These are phyloP conservation scores for Mentha longifolia DNA, from an alignment of 257 asterid species.

Conservation along the genomic window DNA sequence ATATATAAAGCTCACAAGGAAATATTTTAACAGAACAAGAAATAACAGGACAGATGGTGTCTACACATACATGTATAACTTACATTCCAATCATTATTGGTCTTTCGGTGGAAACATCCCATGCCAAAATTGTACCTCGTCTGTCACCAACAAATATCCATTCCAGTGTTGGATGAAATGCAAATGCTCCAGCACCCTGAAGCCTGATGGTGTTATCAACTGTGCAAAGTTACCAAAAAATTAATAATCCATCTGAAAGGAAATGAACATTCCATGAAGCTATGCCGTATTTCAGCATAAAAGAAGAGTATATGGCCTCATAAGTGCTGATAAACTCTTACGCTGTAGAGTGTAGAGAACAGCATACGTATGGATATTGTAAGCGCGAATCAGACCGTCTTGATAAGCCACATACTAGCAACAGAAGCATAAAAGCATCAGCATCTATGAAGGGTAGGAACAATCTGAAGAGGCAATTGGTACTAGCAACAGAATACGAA, in stretches of 20 bases:
- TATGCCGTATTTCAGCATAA: slow-evolving; percentile 20
- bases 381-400: slow-evolving; percentile 96
- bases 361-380: slow-evolving; percentile 92
- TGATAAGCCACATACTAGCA: slow-evolving; percentile 98
- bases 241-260: slow-evolving; percentile 27
- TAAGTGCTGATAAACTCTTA: slow-evolving; percentile 49
- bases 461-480: slow-evolving; percentile 20
- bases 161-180: slow-evolving; percentile 95
- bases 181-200: slow-evolving; percentile 97
- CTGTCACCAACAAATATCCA: slow-evolving; percentile 99
- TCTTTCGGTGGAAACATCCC: slow-evolving; percentile 99
- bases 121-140: slow-evolving; percentile 96
- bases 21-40: not conserved
- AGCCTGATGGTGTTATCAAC: slow-evolving; percentile 97
- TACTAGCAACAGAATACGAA: slow-evolving; percentile 14
- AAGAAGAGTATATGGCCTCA: slow-evolving; percentile 22
- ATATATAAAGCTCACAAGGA: slow-evolving; percentile 15
- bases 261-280: slow-evolving; percentile 21
- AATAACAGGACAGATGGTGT: slow-evolving; percentile 7
- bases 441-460: slow-evolving; percentile 26
- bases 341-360: slow-evolving; percentile 93
- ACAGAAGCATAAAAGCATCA: slow-evolving; percentile 40
- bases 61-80: slow-evolving; percentile 41
- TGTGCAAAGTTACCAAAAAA: slow-evolving; percentile 44
- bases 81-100: slow-evolving; percentile 99